phyloP scores from a whole-genome alignment of 257 asterid genomes.

The Rauvolfia tetraphylla region DNA sequence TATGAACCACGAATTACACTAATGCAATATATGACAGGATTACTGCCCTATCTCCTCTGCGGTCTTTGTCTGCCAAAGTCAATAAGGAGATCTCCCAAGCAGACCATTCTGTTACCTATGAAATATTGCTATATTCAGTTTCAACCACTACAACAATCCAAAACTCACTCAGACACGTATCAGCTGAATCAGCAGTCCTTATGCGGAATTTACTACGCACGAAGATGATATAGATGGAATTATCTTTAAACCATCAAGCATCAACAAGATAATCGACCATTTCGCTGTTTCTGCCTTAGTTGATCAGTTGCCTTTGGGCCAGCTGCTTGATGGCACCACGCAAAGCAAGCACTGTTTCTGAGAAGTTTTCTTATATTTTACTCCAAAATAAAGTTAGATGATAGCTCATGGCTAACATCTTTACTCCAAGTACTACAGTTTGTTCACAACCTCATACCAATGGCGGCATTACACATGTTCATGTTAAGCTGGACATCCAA shows the following conservation, averaged over 20 bases:
- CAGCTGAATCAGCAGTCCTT: neutral
- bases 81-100: too few relatives aligned
- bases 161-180: neutral
- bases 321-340: neutral
- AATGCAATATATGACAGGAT: too few relatives aligned
- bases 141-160: too few relatives aligned
- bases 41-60: too few relatives aligned
- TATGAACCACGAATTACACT: too few relatives aligned
- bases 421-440: neutral
- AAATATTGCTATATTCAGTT: too few relatives aligned
- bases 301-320: neutral
- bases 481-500: neutral
- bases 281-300: neutral
- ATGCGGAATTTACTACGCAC: neutral
- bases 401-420: neutral
- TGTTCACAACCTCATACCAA: neutral
- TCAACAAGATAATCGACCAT: constrained; percentile 3
- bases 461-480: neutral
- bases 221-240: neutral
- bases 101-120: too few relatives aligned
- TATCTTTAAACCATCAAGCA: neutral
- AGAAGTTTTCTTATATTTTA: constrained; percentile 8
- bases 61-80: too few relatives aligned
- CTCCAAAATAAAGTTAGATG: constrained; percentile 6
- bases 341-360: neutral